Evolutionary conservation across 2,329 filamentous ascomycete species (phyloP).

Genomic region (Akanthomyces uredinophilus): DNA sequence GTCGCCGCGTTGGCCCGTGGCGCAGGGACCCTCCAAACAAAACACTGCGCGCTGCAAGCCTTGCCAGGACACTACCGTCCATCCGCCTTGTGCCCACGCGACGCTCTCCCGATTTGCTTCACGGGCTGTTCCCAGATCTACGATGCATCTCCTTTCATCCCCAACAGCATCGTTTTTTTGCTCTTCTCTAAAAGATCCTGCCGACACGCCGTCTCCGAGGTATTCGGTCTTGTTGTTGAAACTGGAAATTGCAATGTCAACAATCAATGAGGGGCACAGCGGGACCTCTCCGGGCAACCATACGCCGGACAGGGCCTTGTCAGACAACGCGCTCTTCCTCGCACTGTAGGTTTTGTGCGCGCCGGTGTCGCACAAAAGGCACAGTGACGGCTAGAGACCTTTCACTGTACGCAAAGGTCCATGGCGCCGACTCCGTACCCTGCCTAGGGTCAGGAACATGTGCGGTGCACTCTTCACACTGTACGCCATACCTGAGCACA

Average conservation of each 20-base stretch:
- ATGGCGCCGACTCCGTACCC: too few relatives aligned
- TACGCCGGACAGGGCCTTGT: background rate
- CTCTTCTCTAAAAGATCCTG: too few relatives aligned
- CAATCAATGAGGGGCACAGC: conserved; percentile 12
- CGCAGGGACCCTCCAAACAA: conserved; percentile 6
- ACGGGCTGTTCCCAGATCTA: conserved; percentile 4
- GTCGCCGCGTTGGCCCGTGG: background rate
- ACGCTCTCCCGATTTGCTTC: background rate
- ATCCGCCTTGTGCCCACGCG: background rate
- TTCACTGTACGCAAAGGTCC: background rate
- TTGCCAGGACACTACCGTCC: background rate
- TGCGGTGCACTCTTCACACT: background rate
- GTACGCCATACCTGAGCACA: background rate
- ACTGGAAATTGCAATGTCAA: conserved; percentile 9
- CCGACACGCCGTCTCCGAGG: too few relatives aligned
- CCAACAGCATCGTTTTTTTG: background rate
- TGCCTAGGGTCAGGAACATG: background rate
- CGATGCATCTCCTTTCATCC: background rate
- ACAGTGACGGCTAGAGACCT: background rate
- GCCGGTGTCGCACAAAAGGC: background rate
- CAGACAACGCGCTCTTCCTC: background rate
- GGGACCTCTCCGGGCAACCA: conserved; percentile 10
- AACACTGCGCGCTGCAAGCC: background rate
- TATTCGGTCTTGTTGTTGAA: background rate
- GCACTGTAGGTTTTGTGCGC: background rate